Conservation (phyloP, 306 rosid genomes). For the Medicago truncatula region MtrunA17r5.0-ANR NC_053042.1:47891001-47891500, state of each 20-base stretch:
- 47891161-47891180: too few relatives aligned
- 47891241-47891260: not conserved
- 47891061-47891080: constrained; percentile 6
- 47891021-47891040: not conserved
- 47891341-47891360: constrained; percentile 22
- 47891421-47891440: not conserved
- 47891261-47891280: not conserved
- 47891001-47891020: constrained; percentile 13
- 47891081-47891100: not conserved
- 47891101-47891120: constrained; percentile 27
- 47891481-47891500: not conserved
- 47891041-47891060: not conserved
- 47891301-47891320: constrained; percentile 2
- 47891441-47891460: not conserved
- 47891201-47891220: too few relatives aligned
- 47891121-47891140: not conserved
- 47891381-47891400: constrained; percentile 20
- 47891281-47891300: constrained; percentile 8
- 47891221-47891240: too few relatives aligned
- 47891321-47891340: constrained; percentile 1
- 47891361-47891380: constrained; percentile 12
- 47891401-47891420: not conserved
- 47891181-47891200: too few relatives aligned
- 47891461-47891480: constrained; percentile 11
- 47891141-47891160: too few relatives aligned